These are phyloP conservation scores for Pleurotus pulmonarius DNA, from an alignment of 768 basidiomycete genomes.

Conservation along the genomic window DNA sequence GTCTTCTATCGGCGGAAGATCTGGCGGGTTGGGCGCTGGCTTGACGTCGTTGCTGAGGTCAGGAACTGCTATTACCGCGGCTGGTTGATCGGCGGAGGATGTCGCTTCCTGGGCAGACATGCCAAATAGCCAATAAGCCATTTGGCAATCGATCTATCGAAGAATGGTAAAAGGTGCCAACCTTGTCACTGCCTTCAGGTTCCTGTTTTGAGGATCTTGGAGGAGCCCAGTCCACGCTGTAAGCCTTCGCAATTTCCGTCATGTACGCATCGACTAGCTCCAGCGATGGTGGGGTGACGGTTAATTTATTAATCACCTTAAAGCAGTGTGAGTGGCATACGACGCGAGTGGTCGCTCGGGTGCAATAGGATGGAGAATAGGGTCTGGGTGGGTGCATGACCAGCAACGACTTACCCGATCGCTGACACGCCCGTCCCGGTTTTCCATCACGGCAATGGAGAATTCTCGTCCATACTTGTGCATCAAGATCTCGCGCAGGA, in stretches of 20 bases:
- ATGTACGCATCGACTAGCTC: slow-evolving; percentile 87
- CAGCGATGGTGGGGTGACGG: slow-evolving; percentile 61
- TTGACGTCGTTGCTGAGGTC: slow-evolving; percentile 26
- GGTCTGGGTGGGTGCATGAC: neutral
- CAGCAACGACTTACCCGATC: slow-evolving; percentile 57
- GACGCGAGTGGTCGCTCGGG: slow-evolving; percentile 2
- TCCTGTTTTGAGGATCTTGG: slow-evolving; percentile 23
- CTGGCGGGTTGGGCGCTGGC: slow-evolving; percentile 39
- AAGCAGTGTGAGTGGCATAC: neutral
- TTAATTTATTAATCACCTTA: slow-evolving; percentile 76
- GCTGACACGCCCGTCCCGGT: slow-evolving; percentile 75
- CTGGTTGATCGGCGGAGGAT: neutral
- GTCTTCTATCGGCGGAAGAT: slow-evolving; percentile 48
- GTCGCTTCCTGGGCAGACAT: slow-evolving; percentile 1
- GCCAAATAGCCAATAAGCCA: neutral
- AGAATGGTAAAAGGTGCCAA: slow-evolving; percentile 19
- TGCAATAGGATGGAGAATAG: slow-evolving; percentile 4
- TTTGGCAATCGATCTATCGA: neutral
- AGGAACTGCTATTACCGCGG: slow-evolving; percentile 14
- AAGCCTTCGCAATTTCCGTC: slow-evolving; percentile 84
- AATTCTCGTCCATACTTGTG: slow-evolving; percentile 95
- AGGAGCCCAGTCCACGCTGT: slow-evolving; percentile 67
- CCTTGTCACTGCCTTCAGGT: slow-evolving; percentile 33
- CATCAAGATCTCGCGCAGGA: slow-evolving; percentile 90
- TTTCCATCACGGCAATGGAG: slow-evolving; percentile 81